These are phyloP conservation scores for Diaporthe humulicola DNA, from an alignment of 2,329 filamentous ascomycete genomes.

Conservation along the genomic window DNA sequence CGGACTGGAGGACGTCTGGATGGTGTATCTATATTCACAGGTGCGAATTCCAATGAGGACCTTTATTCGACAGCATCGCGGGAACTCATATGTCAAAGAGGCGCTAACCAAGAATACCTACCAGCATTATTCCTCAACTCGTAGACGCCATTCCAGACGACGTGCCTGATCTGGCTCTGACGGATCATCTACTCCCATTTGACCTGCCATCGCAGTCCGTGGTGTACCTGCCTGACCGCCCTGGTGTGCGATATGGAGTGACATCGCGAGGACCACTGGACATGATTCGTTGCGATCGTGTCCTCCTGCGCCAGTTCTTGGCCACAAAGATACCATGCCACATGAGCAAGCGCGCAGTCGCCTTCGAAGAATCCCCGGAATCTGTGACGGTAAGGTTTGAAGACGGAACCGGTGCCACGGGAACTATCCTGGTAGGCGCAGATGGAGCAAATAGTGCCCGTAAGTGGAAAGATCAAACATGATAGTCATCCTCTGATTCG, in stretches of 20 bases:
- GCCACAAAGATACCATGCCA: neutral
- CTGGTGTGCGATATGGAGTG: neutral
- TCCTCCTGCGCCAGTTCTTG: neutral
- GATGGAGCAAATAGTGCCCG: neutral
- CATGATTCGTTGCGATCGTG: neutral
- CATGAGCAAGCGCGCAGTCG: neutral
- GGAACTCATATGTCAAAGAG: accelerated
- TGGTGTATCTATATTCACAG: slow-evolving; percentile 8
- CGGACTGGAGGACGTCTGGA: slow-evolving; percentile 9
- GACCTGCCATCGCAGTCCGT: neutral
- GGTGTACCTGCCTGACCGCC: neutral
- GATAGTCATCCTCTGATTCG: neutral
- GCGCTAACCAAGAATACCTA: neutral
- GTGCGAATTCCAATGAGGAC: neutral
- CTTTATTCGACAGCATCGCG: accelerated
- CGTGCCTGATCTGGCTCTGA: neutral
- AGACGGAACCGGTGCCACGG: slow-evolving; percentile 2
- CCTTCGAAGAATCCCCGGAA: neutral
- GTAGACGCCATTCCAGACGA: neutral
- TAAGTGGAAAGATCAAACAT: neutral
- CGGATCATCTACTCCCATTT: neutral
- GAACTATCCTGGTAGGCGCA: neutral
- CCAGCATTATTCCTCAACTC: neutral
- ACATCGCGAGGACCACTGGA: neutral
- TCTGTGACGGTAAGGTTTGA: slow-evolving; percentile 6